These are phyloP conservation scores for Boletus rubroflammeus DNA, from an alignment of 768 basidiomycete genomes.

Conservation along the genomic window DNA sequence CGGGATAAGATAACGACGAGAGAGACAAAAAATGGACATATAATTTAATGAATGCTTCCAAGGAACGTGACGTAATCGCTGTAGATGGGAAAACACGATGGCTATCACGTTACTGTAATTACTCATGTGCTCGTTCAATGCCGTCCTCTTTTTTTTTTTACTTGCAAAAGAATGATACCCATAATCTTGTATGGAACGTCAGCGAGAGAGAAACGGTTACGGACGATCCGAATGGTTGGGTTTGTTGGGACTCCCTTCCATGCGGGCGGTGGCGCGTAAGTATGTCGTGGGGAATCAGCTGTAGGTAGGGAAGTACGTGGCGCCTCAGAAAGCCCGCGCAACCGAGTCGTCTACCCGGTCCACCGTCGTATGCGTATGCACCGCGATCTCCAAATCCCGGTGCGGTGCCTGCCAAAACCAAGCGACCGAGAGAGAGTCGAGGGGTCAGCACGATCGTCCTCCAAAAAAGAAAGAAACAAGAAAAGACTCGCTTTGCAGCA, in stretches of 20 bases:
- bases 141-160: background rate
- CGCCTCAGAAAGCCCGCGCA: background rate
- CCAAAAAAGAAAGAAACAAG: background rate
- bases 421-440: background rate
- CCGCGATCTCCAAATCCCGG: conserved; percentile 10
- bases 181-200: background rate
- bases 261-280: background rate
- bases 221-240: background rate
- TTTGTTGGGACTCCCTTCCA: background rate
- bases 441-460: background rate
- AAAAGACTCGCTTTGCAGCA: conserved; percentile 1
- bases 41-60: background rate
- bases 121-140: background rate
- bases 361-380: conserved; percentile 8
- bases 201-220: background rate
- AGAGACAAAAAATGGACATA: background rate
- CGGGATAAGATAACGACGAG: background rate
- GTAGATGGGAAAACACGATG: background rate
- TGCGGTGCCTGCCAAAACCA: background rate
- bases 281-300: background rate
- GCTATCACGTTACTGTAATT: too few species aligned
- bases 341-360: background rate
- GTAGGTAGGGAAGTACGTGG: background rate
- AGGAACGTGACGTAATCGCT: background rate
- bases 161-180: background rate